Evolutionary conservation across 805 yeast species (phyloP), one percentile per base, ranked within the genome.

Genomic region (Candida krabiensis): DNA sequence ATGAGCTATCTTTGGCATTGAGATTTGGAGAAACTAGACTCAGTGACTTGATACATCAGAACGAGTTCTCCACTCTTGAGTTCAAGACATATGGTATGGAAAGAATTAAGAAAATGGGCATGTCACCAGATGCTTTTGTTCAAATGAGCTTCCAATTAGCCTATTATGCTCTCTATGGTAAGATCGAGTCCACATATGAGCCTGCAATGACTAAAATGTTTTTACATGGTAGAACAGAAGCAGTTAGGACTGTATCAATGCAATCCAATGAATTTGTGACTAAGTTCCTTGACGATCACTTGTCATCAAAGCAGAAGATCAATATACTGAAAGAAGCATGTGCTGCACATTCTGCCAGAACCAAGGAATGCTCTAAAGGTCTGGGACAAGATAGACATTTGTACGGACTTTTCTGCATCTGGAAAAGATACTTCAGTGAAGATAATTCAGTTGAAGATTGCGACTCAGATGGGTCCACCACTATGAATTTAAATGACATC

Each of bases 121-220:
- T 81, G 60, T 85, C 95, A 2, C 97, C 97, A 0, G 97, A 89
- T 69, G 97, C 97, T 0, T 89, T 85, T 64, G 83, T 85, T 26
- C 97, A 89, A 61, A 87, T 89, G 91, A 83, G 89, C 17, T 87
- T 88, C 69, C 96, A 89, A 63, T 86, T 93, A 7, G 88, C 96
- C 4, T 89, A 88, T 61, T 89, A 86, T 56, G 95, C 96, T 0
- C 71, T 89, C 26, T 89, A 89, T 58, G 96, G 97, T 33, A 86
- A 85, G 56, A 91, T 88, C 27, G 97, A 88, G 61, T 86, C 95
- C 47, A 87, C 96, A 5, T 89, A 89, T 60, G 97, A 89, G 64
- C 97, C 97, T 2, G 96, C 96, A 7, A 89, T 89, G 97, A 90
- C 96, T 4, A 89, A 89, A 61, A 70, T 69, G 42, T 89, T 82